phyloP scores from a whole-genome alignment of 2,329 filamentous ascomycete species.

The Calycina marina region DNA sequence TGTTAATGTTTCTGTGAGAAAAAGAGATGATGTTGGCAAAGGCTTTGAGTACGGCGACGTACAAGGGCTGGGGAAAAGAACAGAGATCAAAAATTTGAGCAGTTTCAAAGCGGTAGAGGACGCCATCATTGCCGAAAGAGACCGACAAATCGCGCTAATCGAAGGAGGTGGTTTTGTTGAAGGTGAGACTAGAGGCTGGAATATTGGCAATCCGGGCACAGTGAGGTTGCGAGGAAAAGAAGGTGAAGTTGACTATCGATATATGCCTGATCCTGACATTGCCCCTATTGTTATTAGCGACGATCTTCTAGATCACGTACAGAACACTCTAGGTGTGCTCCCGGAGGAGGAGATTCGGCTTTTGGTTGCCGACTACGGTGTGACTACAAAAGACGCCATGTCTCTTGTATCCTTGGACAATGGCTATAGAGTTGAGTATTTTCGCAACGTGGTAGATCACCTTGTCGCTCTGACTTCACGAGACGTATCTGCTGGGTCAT shows the following conservation, averaged over 20 bases:
- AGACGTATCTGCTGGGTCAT: not conserved
- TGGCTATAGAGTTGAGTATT: slow-evolving; percentile 70
- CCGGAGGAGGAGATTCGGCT: slow-evolving; percentile 57
- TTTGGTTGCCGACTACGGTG: slow-evolving; percentile 46
- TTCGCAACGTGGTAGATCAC: slow-evolving; percentile 47
- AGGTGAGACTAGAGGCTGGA: slow-evolving; percentile 89
- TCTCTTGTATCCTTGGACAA: slow-evolving; percentile 65
- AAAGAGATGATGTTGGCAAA: slow-evolving; percentile 26
- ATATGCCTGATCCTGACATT: slow-evolving; percentile 95
- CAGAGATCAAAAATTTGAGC: slow-evolving; percentile 94
- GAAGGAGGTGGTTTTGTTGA: slow-evolving; percentile 59
- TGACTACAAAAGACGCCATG: slow-evolving; percentile 71
- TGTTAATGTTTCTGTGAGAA: slow-evolving; percentile 79
- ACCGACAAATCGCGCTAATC: slow-evolving; percentile 72
- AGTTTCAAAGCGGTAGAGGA: slow-evolving; percentile 93
- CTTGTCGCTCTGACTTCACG: slow-evolving; percentile 3
- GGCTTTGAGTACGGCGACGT: slow-evolving; percentile 39
- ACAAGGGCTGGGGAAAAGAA: slow-evolving; percentile 62
- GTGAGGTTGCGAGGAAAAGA: slow-evolving; percentile 78
- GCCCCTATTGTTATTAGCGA: slow-evolving; percentile 60
- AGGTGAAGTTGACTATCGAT: slow-evolving; percentile 92
- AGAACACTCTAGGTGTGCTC: slow-evolving; percentile 46
- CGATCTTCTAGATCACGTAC: slow-evolving; percentile 53
- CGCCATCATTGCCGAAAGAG: slow-evolving; percentile 79
- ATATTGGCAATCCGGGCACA: slow-evolving; percentile 70